A percentile compares a stretch with the other conserved stretches of the same genome.
Evolutionary conservation across 2,329 filamentous ascomycete genomes (phyloP).

Genomic region (Stachybotrys echinatus): DNA sequence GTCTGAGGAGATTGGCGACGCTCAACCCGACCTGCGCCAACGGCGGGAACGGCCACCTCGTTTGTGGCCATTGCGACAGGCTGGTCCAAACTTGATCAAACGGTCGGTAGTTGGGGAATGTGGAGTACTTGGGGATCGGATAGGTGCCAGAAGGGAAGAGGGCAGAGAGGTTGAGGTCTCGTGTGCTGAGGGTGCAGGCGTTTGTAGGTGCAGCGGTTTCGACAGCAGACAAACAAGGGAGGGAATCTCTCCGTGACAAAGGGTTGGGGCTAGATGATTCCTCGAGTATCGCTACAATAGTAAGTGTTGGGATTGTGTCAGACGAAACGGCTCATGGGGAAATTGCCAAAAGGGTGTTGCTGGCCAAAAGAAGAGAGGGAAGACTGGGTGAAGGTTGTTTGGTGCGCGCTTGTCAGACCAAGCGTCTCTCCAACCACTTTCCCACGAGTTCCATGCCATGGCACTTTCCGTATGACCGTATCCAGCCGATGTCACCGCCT

Average conservation of each 20-base stretch:
- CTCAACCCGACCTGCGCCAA: conserved; percentile 25
- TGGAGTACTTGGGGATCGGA: neutral
- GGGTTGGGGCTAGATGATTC: neutral
- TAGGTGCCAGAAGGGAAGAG: neutral
- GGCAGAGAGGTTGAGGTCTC: neutral
- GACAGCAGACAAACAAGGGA: too few species aligned
- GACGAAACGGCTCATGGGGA: too few species aligned
- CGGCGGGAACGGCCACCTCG: conserved; percentile 26
- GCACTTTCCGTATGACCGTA: conserved; percentile 1
- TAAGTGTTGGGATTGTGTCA: too few species aligned
- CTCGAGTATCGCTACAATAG: neutral
- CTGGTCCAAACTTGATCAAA: neutral
- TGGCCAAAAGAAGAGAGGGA: neutral
- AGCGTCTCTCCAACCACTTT: neutral
- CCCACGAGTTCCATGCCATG: neutral
- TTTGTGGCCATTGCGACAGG: conserved; percentile 31
- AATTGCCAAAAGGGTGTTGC: too few species aligned
- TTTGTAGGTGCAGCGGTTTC: too few species aligned
- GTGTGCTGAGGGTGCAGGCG: too few species aligned
- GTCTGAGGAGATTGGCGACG: conserved; percentile 27
- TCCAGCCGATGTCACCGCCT: neutral
- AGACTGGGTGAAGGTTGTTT: neutral
- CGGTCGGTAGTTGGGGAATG: neutral
- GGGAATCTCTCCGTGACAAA: neutral
- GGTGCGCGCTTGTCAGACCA: neutral